Evolutionary conservation across 2,329 filamentous ascomycete species (phyloP), one percentile per base, ranked within the genome.

Genomic region (Harringtonia aguacate): DNA sequence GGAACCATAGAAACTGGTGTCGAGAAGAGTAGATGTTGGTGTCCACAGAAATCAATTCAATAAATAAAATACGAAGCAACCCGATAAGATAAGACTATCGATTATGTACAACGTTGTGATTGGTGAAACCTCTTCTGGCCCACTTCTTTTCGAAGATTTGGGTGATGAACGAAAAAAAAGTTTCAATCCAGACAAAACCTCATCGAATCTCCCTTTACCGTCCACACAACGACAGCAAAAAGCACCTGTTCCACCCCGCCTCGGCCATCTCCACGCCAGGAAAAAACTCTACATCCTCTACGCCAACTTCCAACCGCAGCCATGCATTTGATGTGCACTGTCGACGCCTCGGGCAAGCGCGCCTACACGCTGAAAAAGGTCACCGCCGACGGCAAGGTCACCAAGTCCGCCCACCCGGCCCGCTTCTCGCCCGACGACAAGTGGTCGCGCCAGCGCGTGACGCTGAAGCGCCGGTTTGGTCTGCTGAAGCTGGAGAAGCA

Each of bases 341-440:
- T 89, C 68, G 84, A 88, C 65, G 64, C 75, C 55, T 70, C 76
- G 49, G 89, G 90, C 73, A 90, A 87, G 72, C 87, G 90, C 64
- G 69, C 84, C 58, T 98, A 97, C 76, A 97, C 92, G 39, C 79
- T 97, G 53, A 90, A 95, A 70, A 95, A 97, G 72, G 78, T 94
- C 54, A 70, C 75, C 56, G 42, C 42, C 44, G 73, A 80, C 56
- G 84, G 84, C 60, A 79, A 88, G 61, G 86, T 95, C 59, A 94
- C 90, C 64, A 95, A 94, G 75, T 92, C 85, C 43, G 92, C 92
- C 45, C 90, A 97, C 70, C 90, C 92, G 38, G 92, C 92, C 36
- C 78, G 92, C 55, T 98, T 97, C 74, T 95, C 87, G 38, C 92
- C 92, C 51, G 92, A 98, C 68, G 92, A 98, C 75, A 95, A 95